phyloP scores from a whole-genome alignment of 768 basidiomycete species.

The Lactifluus hygrophoroides region DNA sequence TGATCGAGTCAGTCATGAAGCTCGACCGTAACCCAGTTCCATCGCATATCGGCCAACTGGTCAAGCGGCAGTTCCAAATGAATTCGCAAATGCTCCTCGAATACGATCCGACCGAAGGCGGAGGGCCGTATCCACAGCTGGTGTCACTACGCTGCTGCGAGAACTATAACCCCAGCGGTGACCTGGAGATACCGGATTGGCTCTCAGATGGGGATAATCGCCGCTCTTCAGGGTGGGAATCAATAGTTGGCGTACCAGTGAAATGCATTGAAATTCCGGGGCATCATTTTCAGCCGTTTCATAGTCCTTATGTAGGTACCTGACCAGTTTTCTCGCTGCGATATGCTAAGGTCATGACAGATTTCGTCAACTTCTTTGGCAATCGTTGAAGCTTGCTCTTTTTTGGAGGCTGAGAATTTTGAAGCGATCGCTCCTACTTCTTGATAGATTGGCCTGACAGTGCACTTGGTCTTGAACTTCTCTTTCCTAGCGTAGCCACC shows the following conservation, averaged over 20 bases:
- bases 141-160: constrained; percentile 47
- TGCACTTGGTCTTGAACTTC: background rate
- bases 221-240: constrained; percentile 39
- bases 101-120: constrained; percentile 33
- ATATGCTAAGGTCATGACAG: background rate
- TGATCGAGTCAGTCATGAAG: constrained; percentile 42
- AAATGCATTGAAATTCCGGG: constrained; percentile 52
- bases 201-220: constrained; percentile 38
- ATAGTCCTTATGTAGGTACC: constrained; percentile 38
- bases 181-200: constrained; percentile 40
- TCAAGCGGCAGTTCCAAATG: constrained; percentile 42
- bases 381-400: constrained; percentile 9
- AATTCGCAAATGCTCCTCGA: constrained; percentile 39
- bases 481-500: no score
- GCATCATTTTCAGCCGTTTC: constrained; percentile 56
- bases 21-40: constrained; percentile 24
- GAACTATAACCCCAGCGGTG: constrained; percentile 31
- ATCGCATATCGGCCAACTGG: constrained; percentile 29
- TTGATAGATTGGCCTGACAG: background rate
- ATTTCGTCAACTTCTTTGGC: constrained; percentile 4
- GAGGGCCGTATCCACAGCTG: constrained; percentile 29
- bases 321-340: background rate
- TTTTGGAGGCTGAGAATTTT: constrained; percentile 4
- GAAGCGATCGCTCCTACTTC: background rate
- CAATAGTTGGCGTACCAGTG: constrained; percentile 30